Evolutionary conservation across 163 green algal species (phyloP), one percentile per base, ranked within the genome.

Genomic region (Scenedesmus sp.): DNA sequence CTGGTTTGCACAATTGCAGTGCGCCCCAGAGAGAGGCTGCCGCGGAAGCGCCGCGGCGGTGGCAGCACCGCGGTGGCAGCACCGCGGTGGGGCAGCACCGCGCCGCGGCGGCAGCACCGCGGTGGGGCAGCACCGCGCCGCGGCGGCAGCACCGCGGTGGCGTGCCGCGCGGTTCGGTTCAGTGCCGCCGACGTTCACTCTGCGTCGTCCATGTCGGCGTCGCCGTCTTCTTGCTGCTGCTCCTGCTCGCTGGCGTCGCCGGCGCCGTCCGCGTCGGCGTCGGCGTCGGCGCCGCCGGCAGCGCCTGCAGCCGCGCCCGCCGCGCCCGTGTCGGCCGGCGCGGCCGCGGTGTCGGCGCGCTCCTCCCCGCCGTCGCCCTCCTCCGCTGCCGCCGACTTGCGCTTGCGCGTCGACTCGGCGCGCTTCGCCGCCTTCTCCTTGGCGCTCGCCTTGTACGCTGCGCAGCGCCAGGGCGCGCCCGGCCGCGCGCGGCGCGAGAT

Each of bases 361-460:
- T 48, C 64, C 0, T 36, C 51, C 10, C 9, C 29, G n/a, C 4
- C 62, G 26, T 9, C 22, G 24, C 44, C 63, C 2, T 26, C 73
- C 18, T 60, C 45, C 44, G 51, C 47, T 4, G 33, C 60, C 26
- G 58, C 58, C 33, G 63, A 64, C 60, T 81, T 81, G 18, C 74
- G 63, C 51, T 81, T 81, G 0, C 56, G 45, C 34, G 20, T 81
- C 36, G 51, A 53, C 31, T 81, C 74, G 29, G 74, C 74, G 36
- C 65, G 54, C 51, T 81, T 81, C 13, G 60, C 29, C 39, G 58
- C 75, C 63, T 81, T 81, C 24, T 62, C 74, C 28, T 75, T 81
- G 22, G 9, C 53, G 48, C 31, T 44, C 64, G 65, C 31, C 45
- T 74, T 73, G 74, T 63, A 69, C 9, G 63, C 74, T 81, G 74